phyloP scores from a whole-genome alignment of 2,329 filamentous ascomycete genomes.

The Lachnellula subtilissima region DNA sequence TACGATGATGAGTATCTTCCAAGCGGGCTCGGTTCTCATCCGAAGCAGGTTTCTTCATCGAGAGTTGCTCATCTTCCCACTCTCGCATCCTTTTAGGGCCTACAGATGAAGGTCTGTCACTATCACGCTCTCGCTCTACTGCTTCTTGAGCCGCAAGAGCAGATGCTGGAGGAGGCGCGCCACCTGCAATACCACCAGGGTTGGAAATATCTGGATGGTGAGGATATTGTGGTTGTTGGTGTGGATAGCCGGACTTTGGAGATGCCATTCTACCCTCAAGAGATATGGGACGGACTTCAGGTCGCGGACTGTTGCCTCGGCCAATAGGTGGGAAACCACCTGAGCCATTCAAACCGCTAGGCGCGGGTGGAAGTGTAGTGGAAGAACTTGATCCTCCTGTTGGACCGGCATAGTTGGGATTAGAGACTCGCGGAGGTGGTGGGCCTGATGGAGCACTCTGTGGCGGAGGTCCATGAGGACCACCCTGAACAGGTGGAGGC shows the following conservation, averaged over 20 bases:
- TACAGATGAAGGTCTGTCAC: constrained; percentile 74
- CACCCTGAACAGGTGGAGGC: constrained; percentile 19
- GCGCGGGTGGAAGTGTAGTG: constrained; percentile 41
- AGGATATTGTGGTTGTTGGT: constrained; percentile 68
- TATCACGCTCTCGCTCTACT: constrained; percentile 53
- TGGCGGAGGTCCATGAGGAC: constrained; percentile 48
- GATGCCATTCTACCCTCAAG: constrained; percentile 85
- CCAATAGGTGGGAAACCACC: constrained; percentile 64
- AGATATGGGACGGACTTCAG: constrained; percentile 69
- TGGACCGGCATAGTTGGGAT: constrained; percentile 54
- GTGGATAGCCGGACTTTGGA: constrained; percentile 80
- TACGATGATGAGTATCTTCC: constrained; percentile 76
- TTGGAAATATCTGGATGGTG: constrained; percentile 59
- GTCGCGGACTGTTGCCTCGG: constrained; percentile 70
- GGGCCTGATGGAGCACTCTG: constrained; percentile 34
- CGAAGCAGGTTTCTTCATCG: constrained; percentile 78
- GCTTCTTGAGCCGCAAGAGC: constrained; percentile 64
- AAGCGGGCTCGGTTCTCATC: constrained; percentile 84
- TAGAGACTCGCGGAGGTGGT: constrained; percentile 50
- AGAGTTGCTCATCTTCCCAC: constrained; percentile 73
- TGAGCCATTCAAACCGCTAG: constrained; percentile 31
- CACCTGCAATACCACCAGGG: constrained; percentile 43
- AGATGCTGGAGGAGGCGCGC: constrained; percentile 61
- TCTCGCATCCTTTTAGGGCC: constrained; percentile 81
- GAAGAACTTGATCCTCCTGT: constrained; percentile 29